Conservation (phyloP, 495 filamentous ascomycete genomes). For the Aspergillus steynii region DNA sequence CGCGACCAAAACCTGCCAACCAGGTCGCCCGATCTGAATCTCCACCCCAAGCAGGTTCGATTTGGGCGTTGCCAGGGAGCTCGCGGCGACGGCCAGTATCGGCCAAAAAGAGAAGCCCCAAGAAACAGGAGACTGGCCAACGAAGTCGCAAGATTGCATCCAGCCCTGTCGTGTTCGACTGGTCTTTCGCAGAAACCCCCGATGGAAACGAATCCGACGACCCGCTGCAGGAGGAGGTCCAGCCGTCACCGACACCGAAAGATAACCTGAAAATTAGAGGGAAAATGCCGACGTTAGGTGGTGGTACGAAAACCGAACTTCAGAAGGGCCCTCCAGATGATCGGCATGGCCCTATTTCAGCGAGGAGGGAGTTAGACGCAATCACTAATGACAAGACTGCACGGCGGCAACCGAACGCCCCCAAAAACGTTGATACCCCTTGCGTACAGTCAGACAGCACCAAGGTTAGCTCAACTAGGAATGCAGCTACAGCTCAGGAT, state of each 20-base stretch:
- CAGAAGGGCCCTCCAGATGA: slow-evolving; percentile 3
- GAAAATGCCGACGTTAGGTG: slow-evolving; percentile 16
- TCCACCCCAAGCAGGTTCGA: slow-evolving; percentile 38
- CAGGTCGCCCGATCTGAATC: slow-evolving; percentile 28
- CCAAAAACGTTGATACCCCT: slow-evolving; percentile 1
- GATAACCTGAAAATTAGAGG: slow-evolving; percentile 24
- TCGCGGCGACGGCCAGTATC: slow-evolving; percentile 24
- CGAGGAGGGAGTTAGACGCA: slow-evolving; percentile 8
- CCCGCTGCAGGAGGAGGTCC: slow-evolving; percentile 42
- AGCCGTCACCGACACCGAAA: slow-evolving; percentile 36
- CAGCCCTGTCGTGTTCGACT: slow-evolving; percentile 42
- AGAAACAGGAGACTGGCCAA: slow-evolving; percentile 23
- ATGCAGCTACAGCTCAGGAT: slow-evolving; percentile 5
- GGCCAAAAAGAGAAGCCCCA: slow-evolving; percentile 22
- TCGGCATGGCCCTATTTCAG: slow-evolving; percentile 15
- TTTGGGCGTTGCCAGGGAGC: slow-evolving; percentile 38
- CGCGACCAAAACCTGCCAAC: slow-evolving; percentile 18
- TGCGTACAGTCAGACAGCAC: slow-evolving; percentile 6
- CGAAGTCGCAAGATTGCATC: slow-evolving; percentile 31
- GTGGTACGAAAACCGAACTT: neutral
- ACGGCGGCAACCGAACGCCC: neutral
- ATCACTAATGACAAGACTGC: slow-evolving; percentile 1
- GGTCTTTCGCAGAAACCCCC: slow-evolving; percentile 42
- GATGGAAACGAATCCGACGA: slow-evolving; percentile 49
- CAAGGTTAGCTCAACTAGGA: neutral